A percentile compares a stretch with the other conserved stretches of the same genome.
Evolutionary conservation across 2,329 filamentous ascomycete species (phyloP).

Genomic region (Sclerotinia spermophila): DNA sequence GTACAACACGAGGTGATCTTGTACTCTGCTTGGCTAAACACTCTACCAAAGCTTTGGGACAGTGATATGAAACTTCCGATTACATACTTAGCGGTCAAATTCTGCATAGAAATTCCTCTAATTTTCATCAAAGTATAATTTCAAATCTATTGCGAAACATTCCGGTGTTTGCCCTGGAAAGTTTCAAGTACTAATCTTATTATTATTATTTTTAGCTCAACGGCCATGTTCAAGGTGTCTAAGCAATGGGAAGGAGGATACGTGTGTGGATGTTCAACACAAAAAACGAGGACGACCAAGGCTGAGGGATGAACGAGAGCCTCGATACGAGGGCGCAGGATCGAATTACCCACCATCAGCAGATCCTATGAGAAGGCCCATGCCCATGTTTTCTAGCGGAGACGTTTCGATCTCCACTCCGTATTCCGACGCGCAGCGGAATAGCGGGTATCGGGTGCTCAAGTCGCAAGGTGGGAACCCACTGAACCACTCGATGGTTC

Average conservation of each 20-base stretch:
- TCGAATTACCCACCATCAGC: slow-evolving; percentile 32
- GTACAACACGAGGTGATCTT: slow-evolving; percentile 8
- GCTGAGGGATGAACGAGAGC: slow-evolving; percentile 66
- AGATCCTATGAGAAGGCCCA: slow-evolving; percentile 43
- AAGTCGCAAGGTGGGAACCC: slow-evolving; percentile 47
- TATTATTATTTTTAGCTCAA: slow-evolving; percentile 55
- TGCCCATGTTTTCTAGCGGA: slow-evolving; percentile 48
- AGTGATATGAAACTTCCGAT: slow-evolving; percentile 1
- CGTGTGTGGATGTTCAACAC: slow-evolving; percentile 79
- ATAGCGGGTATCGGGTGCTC: slow-evolving; percentile 49
- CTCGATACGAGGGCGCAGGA: slow-evolving; percentile 48
- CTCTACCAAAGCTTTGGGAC: slow-evolving; percentile 1
- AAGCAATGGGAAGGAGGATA: slow-evolving; percentile 74
- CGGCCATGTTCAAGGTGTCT: slow-evolving; percentile 75
- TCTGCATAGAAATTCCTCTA: neutral
- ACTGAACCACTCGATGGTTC: slow-evolving; percentile 44
- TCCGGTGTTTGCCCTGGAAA: neutral
- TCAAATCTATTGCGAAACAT: neutral
- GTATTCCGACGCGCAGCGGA: slow-evolving; percentile 45
- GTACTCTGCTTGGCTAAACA: slow-evolving; percentile 5
- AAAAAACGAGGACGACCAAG: slow-evolving; percentile 79
- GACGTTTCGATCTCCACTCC: slow-evolving; percentile 43
- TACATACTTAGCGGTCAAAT: neutral
- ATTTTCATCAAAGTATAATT: neutral
- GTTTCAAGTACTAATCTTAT: neutral